Evolutionary conservation across 495 filamentous ascomycete species (phyloP), one percentile per base, ranked within the genome.

Genomic region (Lichina pygmaea): DNA sequence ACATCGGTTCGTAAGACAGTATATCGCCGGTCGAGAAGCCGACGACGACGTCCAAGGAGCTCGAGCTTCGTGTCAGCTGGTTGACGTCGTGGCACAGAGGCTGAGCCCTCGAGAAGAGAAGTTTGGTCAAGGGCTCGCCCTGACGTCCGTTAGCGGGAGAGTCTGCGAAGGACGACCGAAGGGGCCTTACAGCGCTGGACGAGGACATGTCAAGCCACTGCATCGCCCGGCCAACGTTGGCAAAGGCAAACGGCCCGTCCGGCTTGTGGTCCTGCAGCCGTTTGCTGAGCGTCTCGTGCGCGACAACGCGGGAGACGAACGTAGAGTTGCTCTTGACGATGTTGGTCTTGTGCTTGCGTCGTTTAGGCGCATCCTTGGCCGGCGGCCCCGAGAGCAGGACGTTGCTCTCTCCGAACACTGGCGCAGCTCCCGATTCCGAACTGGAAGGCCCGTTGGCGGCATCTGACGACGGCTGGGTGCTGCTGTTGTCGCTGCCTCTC

Each of bases 1-100:
- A 85, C 54, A 93, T 82, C 10, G 89, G 86, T 61, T 97, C 89
- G 63, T 86, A 97, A 91, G 91, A 97, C 42, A 97, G 86, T 43
- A 95, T 89, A 54, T 97, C 89, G 24, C 83, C 84, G 0, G 83
- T 86, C 3, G 85, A 92, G 48, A 93, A 94, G 6, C 89, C 89
- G 75, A 95, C 83, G 47, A 92, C 74, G 24, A 95, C 65, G 55
- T 97, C 89, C 44, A 95, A 65, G 56, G 94, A 86, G 13, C 64
- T 71, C 8, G 68, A 46, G 40, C 70, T 76, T 57, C 85, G 92
- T 31, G 89, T 94, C 43, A 79, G 46, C 40, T 70, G 62, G 54
- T 95, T 95, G 24, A 93, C 71, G 60, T 95, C 89, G 55, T 97
- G 89, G 54, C 86, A 94, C 41, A 95, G 65, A 53, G 86, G 81